Evolutionary conservation across 1,284 basidiomycete species (phyloP), one percentile per base, ranked within the genome.

Genomic region (Trichosporon coremiiforme): DNA sequence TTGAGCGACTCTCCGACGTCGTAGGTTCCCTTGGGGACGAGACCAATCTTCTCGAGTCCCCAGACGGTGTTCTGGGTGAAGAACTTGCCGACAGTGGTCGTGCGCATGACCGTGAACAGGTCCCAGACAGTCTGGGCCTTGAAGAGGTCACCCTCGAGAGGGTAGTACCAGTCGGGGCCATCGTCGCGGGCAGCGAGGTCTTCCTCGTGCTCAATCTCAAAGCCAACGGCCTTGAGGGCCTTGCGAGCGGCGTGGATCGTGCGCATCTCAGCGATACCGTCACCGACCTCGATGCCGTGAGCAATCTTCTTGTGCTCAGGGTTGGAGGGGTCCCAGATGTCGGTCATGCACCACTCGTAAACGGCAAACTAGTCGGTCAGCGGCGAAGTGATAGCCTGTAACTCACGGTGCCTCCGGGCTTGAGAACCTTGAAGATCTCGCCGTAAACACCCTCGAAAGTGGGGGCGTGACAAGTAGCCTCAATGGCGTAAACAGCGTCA

Each of bases 331-430:
- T 99, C 93, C 92, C 94, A 99, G 10, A 84, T 83, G 83, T 98
- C 95, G 64, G 96, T 98, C 95, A 99, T 98, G 85, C 90, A 92
- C 96, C 96, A 99, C 82, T 98, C 96, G 85, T 98, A 98, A 60
- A 98, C 91, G 81, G 95, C 95, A 83, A 98, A 98, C 91, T 94
- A 71, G 50, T 15, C 22, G 0, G 62, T 69, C 33, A 69, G 69
- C 57, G 31, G 12, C n/a, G 8, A n/a, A 15, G 62, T 13, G 15
- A 5, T 10, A 8, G 31, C 1, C 8, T 8, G 8, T 12, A 2
- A 90, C 92, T 82, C 80, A 95, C 93, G 53, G 92, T 87, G 77
- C 96, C 96, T 85, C 95, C 96, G 6, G 96, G 96, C 87, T 99
- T 99, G 79, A 99, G 88, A 33, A 98, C 92, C 85, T 93, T 93